A percentile compares a stretch with the other conserved stretches of the same genome.
Evolutionary conservation across 2,329 filamentous ascomycete species (phyloP).

Genomic region (Westerdykella sp.): DNA sequence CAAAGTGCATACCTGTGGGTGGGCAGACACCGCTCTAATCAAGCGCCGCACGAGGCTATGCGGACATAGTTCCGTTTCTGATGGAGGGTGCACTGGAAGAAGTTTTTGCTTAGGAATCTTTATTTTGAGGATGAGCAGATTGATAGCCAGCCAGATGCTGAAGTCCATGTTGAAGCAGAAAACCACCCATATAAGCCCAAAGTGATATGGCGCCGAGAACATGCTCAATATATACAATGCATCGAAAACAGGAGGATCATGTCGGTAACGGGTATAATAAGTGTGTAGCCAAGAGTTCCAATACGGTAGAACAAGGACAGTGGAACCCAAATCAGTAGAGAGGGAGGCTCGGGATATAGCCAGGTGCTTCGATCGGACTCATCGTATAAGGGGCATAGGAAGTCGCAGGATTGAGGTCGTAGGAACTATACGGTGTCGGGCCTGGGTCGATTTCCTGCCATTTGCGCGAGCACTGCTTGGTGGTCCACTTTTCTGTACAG

Average conservation of each 20-base stretch:
- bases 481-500: slow-evolving; percentile 46
- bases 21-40: too few species aligned
- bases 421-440: slow-evolving; percentile 28
- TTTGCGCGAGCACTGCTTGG: slow-evolving; percentile 46
- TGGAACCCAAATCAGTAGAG: slow-evolving; percentile 12
- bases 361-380: slow-evolving; percentile 30
- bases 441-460: slow-evolving; percentile 44
- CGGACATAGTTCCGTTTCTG: too few species aligned
- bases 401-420: slow-evolving; percentile 27
- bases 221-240: background rate
- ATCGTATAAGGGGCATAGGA: slow-evolving; percentile 32
- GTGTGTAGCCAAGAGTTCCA: background rate
- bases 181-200: too few species aligned
- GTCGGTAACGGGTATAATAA: background rate
- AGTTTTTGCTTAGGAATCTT: too few species aligned
- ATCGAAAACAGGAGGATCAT: background rate
- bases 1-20: too few species aligned
- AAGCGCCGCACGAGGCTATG: too few species aligned
- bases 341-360: slow-evolving; percentile 29
- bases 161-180: too few species aligned
- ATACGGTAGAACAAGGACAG: background rate
- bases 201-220: background rate
- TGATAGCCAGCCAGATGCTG: too few species aligned
- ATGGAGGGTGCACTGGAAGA: too few species aligned
- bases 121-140: too few species aligned